Evolutionary conservation across 2,329 filamentous ascomycete species (phyloP).

Genomic region (Penicillium psychrosexuale): DNA sequence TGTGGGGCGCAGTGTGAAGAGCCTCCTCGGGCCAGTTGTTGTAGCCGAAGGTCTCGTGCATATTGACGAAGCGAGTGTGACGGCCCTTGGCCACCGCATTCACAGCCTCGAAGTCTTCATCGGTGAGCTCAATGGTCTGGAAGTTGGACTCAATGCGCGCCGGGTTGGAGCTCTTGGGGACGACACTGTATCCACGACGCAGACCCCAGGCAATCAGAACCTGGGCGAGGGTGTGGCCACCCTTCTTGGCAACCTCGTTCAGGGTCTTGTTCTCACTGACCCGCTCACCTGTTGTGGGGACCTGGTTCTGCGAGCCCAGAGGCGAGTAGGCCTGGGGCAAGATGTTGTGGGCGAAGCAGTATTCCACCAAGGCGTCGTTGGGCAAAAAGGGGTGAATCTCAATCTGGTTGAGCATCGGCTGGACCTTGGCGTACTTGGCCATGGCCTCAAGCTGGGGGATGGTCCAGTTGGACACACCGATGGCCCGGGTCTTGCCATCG

Average conservation of each 20-base stretch:
- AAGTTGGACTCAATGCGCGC: constrained; percentile 67
- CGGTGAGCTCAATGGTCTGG: constrained; percentile 57
- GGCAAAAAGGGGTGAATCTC: constrained; percentile 50
- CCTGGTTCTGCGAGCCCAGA: constrained; percentile 64
- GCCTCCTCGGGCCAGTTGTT: constrained; percentile 63
- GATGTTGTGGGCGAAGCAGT: constrained; percentile 42
- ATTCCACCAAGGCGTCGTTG: constrained; percentile 44
- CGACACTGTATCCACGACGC: constrained; percentile 62
- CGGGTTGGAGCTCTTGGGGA: constrained; percentile 68
- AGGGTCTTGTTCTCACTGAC: constrained; percentile 59
- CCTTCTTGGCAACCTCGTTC: constrained; percentile 57
- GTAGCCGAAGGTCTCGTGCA: constrained; percentile 77
- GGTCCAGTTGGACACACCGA: constrained; percentile 75
- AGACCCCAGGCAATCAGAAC: constrained; percentile 65
- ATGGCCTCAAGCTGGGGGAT: constrained; percentile 50
- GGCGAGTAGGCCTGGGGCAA: constrained; percentile 45
- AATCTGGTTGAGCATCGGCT: constrained; percentile 46
- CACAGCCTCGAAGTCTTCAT: constrained; percentile 58
- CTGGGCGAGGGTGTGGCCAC: constrained; percentile 58
- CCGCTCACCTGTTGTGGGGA: constrained; percentile 65
- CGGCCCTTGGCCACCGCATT: constrained; percentile 63
- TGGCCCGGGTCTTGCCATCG: constrained; percentile 63
- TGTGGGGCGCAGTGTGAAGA: too few species aligned
- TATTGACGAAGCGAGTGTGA: constrained; percentile 72
- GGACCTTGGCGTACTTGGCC: constrained; percentile 42